phyloP scores from a whole-genome alignment of 2,329 filamentous ascomycete genomes.

The Talaromyces sp. region DNA sequence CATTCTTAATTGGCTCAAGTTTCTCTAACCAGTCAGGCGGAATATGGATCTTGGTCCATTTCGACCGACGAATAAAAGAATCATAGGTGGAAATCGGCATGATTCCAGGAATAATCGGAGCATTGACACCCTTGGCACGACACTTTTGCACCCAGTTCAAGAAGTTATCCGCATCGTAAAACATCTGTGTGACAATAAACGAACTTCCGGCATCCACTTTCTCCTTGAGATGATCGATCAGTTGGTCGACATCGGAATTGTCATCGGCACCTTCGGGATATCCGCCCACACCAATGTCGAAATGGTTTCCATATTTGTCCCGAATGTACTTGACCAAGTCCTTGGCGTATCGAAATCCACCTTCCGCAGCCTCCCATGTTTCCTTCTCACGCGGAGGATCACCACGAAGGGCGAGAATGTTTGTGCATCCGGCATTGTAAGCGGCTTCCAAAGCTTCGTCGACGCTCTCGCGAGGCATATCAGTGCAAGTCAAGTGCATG shows the following conservation, averaged over 20 bases:
- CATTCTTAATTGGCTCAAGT: conserved; percentile 92
- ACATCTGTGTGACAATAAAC: conserved; percentile 98
- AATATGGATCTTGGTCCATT: conserved; percentile 83
- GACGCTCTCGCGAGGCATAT: conserved; percentile 91
- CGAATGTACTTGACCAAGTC: conserved; percentile 85
- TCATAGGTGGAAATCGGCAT: conserved; percentile 96
- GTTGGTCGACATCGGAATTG: conserved; percentile 75
- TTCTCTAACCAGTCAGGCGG: conserved; percentile 75
- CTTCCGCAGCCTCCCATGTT: conserved; percentile 84
- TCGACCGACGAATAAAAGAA: conserved; percentile 82
- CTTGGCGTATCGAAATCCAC: conserved; percentile 84
- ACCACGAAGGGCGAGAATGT: conserved; percentile 88
- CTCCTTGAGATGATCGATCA: conserved; percentile 91
- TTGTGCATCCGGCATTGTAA: conserved; percentile 93
- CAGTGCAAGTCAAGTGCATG: conserved; percentile 98
- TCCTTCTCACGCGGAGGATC: conserved; percentile 92
- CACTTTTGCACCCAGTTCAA: conserved; percentile 84
- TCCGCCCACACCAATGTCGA: conserved; percentile 94
- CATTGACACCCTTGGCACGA: conserved; percentile 74
- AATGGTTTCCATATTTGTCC: conserved; percentile 76
- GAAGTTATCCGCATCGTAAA: conserved; percentile 97
- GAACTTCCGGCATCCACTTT: conserved; percentile 92
- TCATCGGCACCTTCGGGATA: conserved; percentile 96
- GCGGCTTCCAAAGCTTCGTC: conserved; percentile 82
- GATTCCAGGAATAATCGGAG: conserved; percentile 81